These are phyloP conservation scores for Ulvella scutata DNA, from an alignment of 139 green algal species.

Conservation along the genomic window DNA sequence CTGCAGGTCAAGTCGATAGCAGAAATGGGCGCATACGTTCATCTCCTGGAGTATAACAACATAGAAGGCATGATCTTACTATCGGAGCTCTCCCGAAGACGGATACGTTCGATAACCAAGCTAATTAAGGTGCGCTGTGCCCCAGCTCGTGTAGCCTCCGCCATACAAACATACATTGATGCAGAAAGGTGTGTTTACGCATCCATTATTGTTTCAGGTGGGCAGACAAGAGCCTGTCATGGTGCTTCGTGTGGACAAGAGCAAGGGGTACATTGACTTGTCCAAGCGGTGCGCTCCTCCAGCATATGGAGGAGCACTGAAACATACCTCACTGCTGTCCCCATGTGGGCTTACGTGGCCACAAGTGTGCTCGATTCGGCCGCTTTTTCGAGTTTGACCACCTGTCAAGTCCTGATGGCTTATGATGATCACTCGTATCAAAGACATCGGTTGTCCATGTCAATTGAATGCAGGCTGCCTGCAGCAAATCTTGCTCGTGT, in stretches of 20 bases:
- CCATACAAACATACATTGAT: not conserved
- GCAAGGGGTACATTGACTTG: constrained; percentile 99
- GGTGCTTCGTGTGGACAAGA: constrained; percentile 97
- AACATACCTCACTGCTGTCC: too few relatives aligned
- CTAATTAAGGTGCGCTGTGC: constrained; percentile 81
- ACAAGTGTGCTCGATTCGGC: not conserved
- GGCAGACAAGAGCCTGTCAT: constrained; percentile 97
- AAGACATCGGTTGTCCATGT: too few relatives aligned
- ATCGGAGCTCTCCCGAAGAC: constrained; percentile 90
- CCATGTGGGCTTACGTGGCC: too few relatives aligned
- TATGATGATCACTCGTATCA: too few relatives aligned
- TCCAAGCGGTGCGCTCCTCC: constrained; percentile 86
- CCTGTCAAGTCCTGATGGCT: too few relatives aligned
- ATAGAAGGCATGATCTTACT: constrained; percentile 98
- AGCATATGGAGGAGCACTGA: too few relatives aligned
- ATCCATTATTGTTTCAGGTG: constrained; percentile 35
- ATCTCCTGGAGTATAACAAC: constrained; percentile 83
- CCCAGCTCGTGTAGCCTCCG: not conserved
- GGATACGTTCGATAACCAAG: constrained; percentile 97
- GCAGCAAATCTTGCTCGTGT: too few relatives aligned
- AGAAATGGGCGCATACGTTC: constrained; percentile 98
- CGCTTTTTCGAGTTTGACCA: not conserved
- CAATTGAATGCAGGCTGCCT: too few relatives aligned
- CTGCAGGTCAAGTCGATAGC: constrained; percentile 79
- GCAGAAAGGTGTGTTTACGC: not conserved